phyloP scores from a whole-genome alignment of 257 asterid genomes.

The Solanum virginianum region DNA sequence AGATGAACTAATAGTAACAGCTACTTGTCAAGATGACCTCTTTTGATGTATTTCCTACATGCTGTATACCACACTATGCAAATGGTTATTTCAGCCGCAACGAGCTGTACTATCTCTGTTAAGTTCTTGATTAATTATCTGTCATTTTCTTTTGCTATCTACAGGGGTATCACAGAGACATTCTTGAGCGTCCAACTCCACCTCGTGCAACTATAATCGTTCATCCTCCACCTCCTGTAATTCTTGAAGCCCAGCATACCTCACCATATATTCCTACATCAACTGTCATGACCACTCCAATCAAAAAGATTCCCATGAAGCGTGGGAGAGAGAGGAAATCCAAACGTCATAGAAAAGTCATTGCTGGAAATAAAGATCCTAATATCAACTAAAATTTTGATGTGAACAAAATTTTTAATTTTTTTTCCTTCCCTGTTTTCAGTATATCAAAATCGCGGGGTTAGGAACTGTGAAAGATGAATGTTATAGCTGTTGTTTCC shows the following conservation, averaged over 20 bases:
- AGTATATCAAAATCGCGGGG: neutral
- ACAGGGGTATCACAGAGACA: constrained; percentile 85
- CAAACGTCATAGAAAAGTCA: constrained; percentile 58
- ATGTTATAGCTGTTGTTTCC: neutral
- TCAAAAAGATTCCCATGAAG: constrained; percentile 23
- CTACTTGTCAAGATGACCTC: neutral
- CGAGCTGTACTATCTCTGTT: neutral
- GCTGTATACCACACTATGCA: neutral
- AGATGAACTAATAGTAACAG: neutral
- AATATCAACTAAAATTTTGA: neutral
- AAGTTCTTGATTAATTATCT: neutral
- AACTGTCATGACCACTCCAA: neutral
- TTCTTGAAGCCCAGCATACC: neutral
- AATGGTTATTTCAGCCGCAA: neutral
- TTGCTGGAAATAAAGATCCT: constrained; percentile 27
- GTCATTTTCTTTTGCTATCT: neutral
- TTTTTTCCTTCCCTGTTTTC: constrained; percentile 2
- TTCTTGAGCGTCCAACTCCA: constrained; percentile 51
- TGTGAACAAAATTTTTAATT: neutral
- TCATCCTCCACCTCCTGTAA: constrained; percentile 39
- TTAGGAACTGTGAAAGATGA: constrained; percentile 1
- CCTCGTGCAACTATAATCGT: constrained; percentile 2
- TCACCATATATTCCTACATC: constrained; percentile 3
- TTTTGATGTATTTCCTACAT: neutral
- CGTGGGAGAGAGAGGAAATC: constrained; percentile 54